Evolutionary conservation across 2,329 filamentous ascomycete species (phyloP).

Genomic region (Boeremia exigua): DNA sequence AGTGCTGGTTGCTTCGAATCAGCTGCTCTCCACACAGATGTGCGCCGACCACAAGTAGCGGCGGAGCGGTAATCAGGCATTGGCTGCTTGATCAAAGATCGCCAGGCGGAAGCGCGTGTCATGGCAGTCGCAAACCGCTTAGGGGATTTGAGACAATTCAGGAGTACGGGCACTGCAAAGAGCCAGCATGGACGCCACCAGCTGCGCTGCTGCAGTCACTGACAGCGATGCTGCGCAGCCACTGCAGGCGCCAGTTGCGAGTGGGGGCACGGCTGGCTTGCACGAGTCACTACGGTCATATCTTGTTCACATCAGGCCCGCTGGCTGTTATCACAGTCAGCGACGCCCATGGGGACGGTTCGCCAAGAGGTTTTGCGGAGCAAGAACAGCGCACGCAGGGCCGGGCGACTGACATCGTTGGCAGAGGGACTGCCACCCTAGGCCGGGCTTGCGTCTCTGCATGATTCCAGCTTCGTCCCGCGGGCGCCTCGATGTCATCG

Average conservation of each 20-base stretch:
- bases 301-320: conserved; percentile 39
- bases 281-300: conserved; percentile 38
- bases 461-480: conserved; percentile 28
- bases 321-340: conserved; percentile 42
- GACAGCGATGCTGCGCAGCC: conserved; percentile 2
- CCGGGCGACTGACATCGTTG: conserved; percentile 21
- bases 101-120: conserved; percentile 13
- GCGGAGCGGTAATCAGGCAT: conserved; percentile 20
- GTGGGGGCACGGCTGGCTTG: conserved; percentile 26
- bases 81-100: conserved; percentile 26
- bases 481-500: conserved; percentile 34
- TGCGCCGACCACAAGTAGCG: conserved; percentile 7
- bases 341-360: conserved; percentile 35
- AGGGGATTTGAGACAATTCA: conserved; percentile 19
- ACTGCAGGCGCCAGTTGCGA: conserved; percentile 12
- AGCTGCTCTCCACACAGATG: conserved; percentile 12
- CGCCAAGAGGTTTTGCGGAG: conserved; percentile 37
- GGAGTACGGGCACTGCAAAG: conserved; percentile 13
- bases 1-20: conserved; percentile 15
- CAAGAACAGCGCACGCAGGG: conserved; percentile 27
- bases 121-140: conserved; percentile 16
- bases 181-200: conserved; percentile 1
- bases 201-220: neutral
- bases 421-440: conserved; percentile 12
- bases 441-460: conserved; percentile 27